Percentiles rank a stretch among this genome's conserved stretches.
Conservation (phyloP, 352 stramenopile genomes). For the Achlya hypogyna region DNA sequence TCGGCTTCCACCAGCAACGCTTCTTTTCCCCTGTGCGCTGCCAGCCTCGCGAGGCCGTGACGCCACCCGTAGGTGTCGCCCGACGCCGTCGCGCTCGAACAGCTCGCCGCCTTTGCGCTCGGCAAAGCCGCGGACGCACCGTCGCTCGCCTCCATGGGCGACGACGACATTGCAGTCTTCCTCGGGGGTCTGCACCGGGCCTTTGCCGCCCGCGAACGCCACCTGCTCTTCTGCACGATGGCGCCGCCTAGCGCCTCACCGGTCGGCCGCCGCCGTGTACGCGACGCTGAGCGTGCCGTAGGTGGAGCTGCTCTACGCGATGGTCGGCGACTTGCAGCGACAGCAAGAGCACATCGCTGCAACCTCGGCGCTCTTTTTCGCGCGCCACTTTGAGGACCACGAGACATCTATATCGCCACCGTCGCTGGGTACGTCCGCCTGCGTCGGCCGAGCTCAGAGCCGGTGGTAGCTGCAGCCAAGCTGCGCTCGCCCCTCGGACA, state of each 20-base stretch:
- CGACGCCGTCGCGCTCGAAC: conserved; percentile 16
- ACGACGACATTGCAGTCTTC: neutral
- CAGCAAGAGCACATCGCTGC: neutral
- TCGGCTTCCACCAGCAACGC: conserved; percentile 46
- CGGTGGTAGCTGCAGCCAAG: neutral
- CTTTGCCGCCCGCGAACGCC: neutral
- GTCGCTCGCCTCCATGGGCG: neutral
- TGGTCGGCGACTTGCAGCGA: neutral
- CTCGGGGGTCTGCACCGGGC: neutral
- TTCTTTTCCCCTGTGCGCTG: conserved; percentile 2
- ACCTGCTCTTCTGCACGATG: neutral
- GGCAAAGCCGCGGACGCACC: neutral
- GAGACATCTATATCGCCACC: neutral
- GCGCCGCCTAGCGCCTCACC: neutral
- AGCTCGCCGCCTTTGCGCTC: conserved; percentile 22
- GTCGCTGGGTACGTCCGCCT: neutral
- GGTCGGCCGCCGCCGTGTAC: neutral
- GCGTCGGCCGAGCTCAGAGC: neutral
- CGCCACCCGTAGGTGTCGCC: conserved; percentile 4
- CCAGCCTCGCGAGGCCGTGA: conserved; percentile 7
- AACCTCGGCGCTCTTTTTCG: neutral
- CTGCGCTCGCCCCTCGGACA: neutral
- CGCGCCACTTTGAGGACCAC: conserved; percentile 10
- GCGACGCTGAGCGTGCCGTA: no score
- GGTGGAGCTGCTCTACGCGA: neutral